phyloP scores from a whole-genome alignment of 169 alveolate genomes.

The Sarcocystis neurona region DNA sequence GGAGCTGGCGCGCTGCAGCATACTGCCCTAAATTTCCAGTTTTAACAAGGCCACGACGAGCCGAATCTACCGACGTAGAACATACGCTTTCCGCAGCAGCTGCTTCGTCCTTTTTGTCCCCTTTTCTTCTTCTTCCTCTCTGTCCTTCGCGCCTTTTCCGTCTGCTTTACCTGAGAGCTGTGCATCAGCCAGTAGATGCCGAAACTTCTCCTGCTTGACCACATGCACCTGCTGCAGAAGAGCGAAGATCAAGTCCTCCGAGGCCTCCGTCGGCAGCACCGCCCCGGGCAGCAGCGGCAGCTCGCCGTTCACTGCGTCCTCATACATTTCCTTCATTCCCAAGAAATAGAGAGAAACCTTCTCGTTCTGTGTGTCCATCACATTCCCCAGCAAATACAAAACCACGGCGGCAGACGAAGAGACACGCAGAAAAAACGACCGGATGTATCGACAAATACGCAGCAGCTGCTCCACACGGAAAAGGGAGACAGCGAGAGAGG shows the following conservation, averaged over 20 bases:
- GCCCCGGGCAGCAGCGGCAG: conserved; percentile 1
- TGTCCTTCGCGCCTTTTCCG: too few species aligned
- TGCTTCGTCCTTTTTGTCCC: too few species aligned
- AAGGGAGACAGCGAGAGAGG: neutral
- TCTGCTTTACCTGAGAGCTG: too few species aligned
- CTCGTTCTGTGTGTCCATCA: neutral
- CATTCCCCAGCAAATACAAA: neutral
- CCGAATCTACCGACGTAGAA: too few species aligned
- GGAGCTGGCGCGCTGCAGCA: too few species aligned
- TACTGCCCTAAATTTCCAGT: too few species aligned
- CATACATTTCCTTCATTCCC: conserved; percentile 10
- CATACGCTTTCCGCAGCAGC: too few species aligned
- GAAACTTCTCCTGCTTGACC: neutral
- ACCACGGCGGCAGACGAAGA: neutral
- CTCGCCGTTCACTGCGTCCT: conserved; percentile 13
- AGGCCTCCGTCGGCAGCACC: neutral
- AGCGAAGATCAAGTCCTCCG: neutral
- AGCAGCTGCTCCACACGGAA: neutral
- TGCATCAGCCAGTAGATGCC: neutral
- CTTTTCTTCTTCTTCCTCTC: too few species aligned
- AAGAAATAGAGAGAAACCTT: neutral
- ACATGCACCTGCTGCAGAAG: neutral
- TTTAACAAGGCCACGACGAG: too few species aligned
- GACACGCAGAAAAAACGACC: neutral
- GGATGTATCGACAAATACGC: neutral